Evolutionary conservation across 306 rosid genomes (phyloP).

Genomic region (Cercis canadensis): DNA sequence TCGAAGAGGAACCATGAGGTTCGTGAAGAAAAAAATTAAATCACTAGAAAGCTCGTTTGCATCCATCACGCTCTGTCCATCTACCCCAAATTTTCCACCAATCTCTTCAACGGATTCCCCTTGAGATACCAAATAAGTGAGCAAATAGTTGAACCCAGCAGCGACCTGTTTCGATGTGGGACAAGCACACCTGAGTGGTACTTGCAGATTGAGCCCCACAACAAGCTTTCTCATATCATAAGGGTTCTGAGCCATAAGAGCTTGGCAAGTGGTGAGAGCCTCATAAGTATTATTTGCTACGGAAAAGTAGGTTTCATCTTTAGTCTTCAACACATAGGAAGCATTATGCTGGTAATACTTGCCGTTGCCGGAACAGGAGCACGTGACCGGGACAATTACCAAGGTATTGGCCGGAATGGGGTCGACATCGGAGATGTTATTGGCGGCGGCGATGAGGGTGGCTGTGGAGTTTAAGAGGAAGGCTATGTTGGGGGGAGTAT

Average conservation of each 20-base stretch:
- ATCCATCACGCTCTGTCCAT: constrained; percentile 31
- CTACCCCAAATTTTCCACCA: constrained; percentile 46
- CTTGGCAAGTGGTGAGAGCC: constrained; percentile 75
- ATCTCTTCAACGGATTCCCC: constrained; percentile 40
- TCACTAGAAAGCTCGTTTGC: constrained; percentile 49
- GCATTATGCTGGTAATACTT: constrained; percentile 58
- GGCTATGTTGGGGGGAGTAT: constrained; percentile 45
- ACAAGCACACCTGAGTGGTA: constrained; percentile 85
- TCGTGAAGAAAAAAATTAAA: constrained; percentile 53
- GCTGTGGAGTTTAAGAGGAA: constrained; percentile 48
- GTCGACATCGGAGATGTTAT: constrained; percentile 56
- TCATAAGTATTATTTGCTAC: constrained; percentile 70
- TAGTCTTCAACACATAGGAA: constrained; percentile 24
- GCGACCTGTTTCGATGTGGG: constrained; percentile 53
- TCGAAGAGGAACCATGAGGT: constrained; percentile 58
- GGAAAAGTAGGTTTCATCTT: constrained; percentile 51
- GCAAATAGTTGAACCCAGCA: constrained; percentile 56
- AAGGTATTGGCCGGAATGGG: constrained; percentile 36
- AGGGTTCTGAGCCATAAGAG: constrained; percentile 54
- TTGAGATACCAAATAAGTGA: constrained; percentile 46
- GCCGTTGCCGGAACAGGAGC: constrained; percentile 52
- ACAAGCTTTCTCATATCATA: constrained; percentile 5
- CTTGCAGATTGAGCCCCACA: constrained; percentile 19
- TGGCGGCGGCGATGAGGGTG: constrained; percentile 44
- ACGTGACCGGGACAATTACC: constrained; percentile 57